Evolutionary conservation across 768 basidiomycete genomes (phyloP), one percentile per base, ranked within the genome.

Genomic region (Xerocomellus amylosporus): DNA sequence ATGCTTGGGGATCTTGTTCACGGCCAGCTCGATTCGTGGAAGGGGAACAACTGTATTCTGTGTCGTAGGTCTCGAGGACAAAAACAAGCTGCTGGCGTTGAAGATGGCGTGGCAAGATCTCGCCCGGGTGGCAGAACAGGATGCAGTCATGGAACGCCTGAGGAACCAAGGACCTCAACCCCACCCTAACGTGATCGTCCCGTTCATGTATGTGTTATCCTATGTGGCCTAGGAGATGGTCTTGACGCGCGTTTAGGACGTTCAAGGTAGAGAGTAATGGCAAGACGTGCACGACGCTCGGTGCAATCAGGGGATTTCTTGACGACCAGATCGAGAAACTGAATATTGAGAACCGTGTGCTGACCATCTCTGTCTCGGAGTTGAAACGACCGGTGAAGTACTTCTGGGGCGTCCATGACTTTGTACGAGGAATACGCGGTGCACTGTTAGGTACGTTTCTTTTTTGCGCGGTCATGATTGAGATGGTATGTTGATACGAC

Each of bases 321-420:
- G 44, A 52, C 0, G 40, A 46, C 10, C 36, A 53, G 22, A n/a
- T 46, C 3, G 20, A 8, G 2, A 12, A 2, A 37, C 1, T 39
- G 15, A 28, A 17, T 1, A 36, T 37, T 3, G 55, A 54, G 33
- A 49, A 54, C 20, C 52, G 46, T 2, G 9, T 38, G 0, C 41
- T 60, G 13, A 12, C 8, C 4, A 26, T 51, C 4, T 43, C 31
- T 4, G 3, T 54, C 3, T 48, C 49, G 0, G 46, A 57, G 8
- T 15, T 57, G 37, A 38, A 38, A n/a, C 37, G 37, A 38, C 37
- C n/a, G n/a, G 37, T 38, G 37, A 17, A 41, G n/a, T 60, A 47
- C 26, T 60, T 60, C 30, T 57, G 59, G 59, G 40, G 55, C 24
- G 26, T 56, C 1, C 58, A 59, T 26, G 58, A 56, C 33, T 60